These are phyloP conservation scores for Bryoglossum gracile DNA, from an alignment of 495 filamentous ascomycete genomes.

Conservation along the genomic window DNA sequence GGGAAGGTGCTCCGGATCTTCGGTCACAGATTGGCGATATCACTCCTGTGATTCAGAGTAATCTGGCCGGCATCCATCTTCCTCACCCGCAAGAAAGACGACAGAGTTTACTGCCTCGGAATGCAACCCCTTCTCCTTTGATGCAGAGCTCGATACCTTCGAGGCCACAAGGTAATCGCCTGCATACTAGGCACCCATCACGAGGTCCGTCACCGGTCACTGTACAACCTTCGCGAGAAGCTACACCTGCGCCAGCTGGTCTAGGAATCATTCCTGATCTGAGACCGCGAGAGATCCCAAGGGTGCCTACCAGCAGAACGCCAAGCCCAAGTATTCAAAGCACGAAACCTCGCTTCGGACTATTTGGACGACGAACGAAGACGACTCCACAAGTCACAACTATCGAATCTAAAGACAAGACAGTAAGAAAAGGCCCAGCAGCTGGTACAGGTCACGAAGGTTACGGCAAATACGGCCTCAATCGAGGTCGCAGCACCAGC, in stretches of 20 bases:
- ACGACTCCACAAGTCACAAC: constrained; percentile 45
- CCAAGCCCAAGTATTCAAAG: constrained; percentile 40
- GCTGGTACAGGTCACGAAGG: constrained; percentile 97
- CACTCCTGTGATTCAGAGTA: constrained; percentile 71
- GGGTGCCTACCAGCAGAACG: constrained; percentile 29
- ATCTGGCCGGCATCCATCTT: constrained; percentile 48
- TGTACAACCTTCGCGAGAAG: constrained; percentile 33
- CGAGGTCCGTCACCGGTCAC: constrained; percentile 22
- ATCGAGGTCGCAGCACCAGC: constrained; percentile 54
- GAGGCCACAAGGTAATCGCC: constrained; percentile 27
- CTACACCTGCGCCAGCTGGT: constrained; percentile 32
- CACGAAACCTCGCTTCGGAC: constrained; percentile 54
- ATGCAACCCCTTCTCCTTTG: constrained; percentile 8
- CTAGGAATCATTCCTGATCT: constrained; percentile 26
- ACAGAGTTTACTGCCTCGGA: constrained; percentile 6
- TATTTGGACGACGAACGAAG: constrained; percentile 71
- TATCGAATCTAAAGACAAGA: constrained; percentile 47
- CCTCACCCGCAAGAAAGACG: constrained; percentile 22
- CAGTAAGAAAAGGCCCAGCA: constrained; percentile 67
- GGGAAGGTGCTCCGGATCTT: constrained; percentile 70
- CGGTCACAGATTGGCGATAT: constrained; percentile 45
- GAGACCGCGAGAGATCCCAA: constrained; percentile 16
- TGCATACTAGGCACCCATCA: too few relatives aligned
- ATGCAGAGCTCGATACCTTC: constrained; percentile 3
- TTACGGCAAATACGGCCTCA: constrained; percentile 69